Evolutionary conservation across 768 basidiomycete species (phyloP), one percentile per base, ranked within the genome.

Genomic region (Dacryopinax primogenitus): DNA sequence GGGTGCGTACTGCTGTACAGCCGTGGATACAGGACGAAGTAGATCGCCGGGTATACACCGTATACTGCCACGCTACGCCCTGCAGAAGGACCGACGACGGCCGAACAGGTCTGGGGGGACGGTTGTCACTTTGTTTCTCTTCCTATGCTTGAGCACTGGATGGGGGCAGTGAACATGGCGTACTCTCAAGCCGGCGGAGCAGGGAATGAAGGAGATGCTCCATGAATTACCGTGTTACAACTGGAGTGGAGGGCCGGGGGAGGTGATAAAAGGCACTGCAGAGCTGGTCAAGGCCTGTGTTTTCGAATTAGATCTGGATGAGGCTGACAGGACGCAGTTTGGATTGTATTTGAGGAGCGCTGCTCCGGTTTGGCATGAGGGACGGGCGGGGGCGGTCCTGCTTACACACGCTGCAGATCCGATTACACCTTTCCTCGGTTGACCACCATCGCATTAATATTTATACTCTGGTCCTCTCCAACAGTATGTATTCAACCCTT

Each of bases 321-420:
- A 18, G 18, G 28, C n/a, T 62, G 30, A 23, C 30, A 18, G n/a
- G 15, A n/a, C 34, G 23, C 33, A 79, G 77, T 79, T 74, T 66
- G 79, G 78, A 3, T 64, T 79, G 62, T 80, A 80, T 66, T 77
- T 78, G 67, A 76, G 79, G 18, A 76, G 76, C 9, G 76, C 77
- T 45, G 67, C 79, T 26, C 66, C 69, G 33, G 69, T 73, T 2
- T 80, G 79, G 79, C 75, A 78, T 67, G 72, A 74, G 35, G 77
- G 76, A 23, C 73, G 78, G 9, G 76, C 78, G 11, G 73, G 78
- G 11, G 75, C 79, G 11, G 73, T 78, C 7, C 73, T 80, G 33
- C 71, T 79, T 12, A 78, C 79, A 4, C 79, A 80, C 68, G 78
- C 78, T 6, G 79, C 78, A 1, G 78, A 80, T 67, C 79, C 78